A percentile compares a stretch with the other conserved stretches of the same genome.
These are phyloP conservation scores for Alopecurus myosuroides DNA, from an alignment of 176 grass and related monocot genomes.

Conservation along the genomic window DNA sequence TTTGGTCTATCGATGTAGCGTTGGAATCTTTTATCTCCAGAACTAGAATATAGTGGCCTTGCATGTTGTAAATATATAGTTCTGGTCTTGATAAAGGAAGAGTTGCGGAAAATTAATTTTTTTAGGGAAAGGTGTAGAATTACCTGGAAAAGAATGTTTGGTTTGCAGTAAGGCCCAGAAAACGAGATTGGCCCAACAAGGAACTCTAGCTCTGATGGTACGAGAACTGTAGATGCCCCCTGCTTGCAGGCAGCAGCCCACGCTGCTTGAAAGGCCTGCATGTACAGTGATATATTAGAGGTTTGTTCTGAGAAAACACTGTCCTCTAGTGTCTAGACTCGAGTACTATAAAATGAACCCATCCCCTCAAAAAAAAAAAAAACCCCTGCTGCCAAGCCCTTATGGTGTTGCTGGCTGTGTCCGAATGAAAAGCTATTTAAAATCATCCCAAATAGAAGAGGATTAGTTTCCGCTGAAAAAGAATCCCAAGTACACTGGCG, in stretches of 20 bases:
- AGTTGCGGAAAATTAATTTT: slow-evolving; percentile 45
- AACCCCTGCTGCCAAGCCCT: too few relatives aligned
- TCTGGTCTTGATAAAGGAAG: neutral
- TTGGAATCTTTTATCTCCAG: neutral
- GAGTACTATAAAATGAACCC: neutral
- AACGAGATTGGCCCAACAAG: slow-evolving; percentile 96
- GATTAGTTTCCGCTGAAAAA: neutral
- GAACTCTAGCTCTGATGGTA: slow-evolving; percentile 64
- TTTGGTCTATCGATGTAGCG: neutral
- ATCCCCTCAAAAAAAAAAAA: too few relatives aligned
- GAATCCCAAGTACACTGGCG: neutral
- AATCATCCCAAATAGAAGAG: neutral
- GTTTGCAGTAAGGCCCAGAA: slow-evolving; percentile 88
- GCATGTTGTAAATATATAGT: neutral
- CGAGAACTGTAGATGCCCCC: slow-evolving; percentile 64
- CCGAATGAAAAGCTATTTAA: neutral
- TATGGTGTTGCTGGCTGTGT: neutral
- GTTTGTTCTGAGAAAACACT: slow-evolving; percentile 4
- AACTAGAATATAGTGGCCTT: neutral
- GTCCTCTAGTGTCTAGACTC: neutral
- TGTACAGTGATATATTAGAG: slow-evolving; percentile 18
- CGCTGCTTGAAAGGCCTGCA: slow-evolving; percentile 86
- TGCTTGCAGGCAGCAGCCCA: slow-evolving; percentile 88
- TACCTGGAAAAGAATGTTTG: slow-evolving; percentile 97
- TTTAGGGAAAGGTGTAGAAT: neutral